Base-by-base conservation (phyloP, 2,329 filamentous ascomycete genomes). In the Xylaria sp. region DNA sequence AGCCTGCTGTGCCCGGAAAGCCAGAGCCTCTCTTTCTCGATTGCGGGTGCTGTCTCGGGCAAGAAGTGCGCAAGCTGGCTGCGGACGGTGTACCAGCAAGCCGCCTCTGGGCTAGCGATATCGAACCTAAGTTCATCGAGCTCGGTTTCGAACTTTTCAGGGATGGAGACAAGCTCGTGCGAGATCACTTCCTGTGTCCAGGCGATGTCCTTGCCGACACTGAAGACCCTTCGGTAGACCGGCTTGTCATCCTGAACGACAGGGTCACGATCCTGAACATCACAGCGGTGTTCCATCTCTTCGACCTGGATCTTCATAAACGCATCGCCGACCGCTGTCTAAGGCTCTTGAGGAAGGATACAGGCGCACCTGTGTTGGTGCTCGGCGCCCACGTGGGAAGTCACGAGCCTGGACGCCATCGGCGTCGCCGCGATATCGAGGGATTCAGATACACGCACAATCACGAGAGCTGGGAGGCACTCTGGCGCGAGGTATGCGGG, bases 31-130 rank as follows among this genome's bases (percentile, higher is more conserved):
- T 77, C 9, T 82, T 84, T 62, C 77, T 84, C 13, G 82, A 84
- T 68, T 69, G 84, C 3, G 82, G 82, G 18, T 80, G 78, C 68
- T 83, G 83, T 71, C 76, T 84, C 23, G 82, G 81, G 25, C 82
- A 84, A 66, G 82, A 83, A 68, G 23, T 83, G 34, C 82, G 82
- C 39, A 82, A 82, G 72, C 77, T 85, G 1, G 76, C 79, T 41
- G 74, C 71, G 41, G 81, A 82, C 63, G 81, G 81, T 20, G 79
- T 73, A 0, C 74, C 74, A 0, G 65, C 76, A 0, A 64, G 70
- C 3, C 72, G 77, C 12, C 69, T 82, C 3, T 79, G 77, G 67
- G 80, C 77, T 10, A 76, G 78, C 28, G 81, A 82, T 64, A 75
- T 83, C 23, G 74, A 78, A 41, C 73, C 75, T 1, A 76, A 74